These are phyloP conservation scores for Perkinsus marinus DNA, from an alignment of 169 alveolate genomes.

Conservation along the genomic window DNA sequence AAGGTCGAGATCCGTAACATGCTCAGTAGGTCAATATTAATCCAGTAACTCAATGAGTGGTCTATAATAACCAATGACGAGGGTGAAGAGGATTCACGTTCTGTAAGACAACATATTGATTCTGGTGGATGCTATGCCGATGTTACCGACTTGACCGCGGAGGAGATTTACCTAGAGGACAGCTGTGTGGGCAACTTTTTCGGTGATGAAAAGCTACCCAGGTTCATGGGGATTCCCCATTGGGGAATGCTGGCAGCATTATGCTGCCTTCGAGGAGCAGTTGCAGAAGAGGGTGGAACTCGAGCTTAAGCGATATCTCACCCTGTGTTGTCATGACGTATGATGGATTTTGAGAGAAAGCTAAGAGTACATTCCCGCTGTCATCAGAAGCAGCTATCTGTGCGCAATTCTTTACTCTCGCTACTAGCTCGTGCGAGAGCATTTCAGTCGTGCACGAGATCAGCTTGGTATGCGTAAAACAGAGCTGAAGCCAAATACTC, in stretches of 20 bases:
- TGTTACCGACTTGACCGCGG: not conserved
- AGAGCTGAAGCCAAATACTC: too few species aligned
- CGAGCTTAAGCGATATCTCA: not conserved
- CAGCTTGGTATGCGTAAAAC: too few species aligned
- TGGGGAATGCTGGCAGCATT: too few species aligned
- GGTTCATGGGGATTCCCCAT: not conserved
- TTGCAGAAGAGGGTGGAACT: not conserved
- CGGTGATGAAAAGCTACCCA: not conserved
- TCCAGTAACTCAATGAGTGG: not conserved
- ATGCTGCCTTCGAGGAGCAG: not conserved
- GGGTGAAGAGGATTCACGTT: not conserved
- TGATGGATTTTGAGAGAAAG: not conserved
- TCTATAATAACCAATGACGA: too few species aligned
- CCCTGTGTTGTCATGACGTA: not conserved
- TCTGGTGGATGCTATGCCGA: not conserved
- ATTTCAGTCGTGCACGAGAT: not conserved
- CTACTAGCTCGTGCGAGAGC: not conserved
- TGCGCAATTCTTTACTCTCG: not conserved
- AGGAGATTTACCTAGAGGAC: not conserved
- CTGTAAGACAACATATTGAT: too few species aligned
- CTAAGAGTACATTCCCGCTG: too few species aligned
- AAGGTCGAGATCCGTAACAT: not conserved
- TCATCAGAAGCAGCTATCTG: too few species aligned
- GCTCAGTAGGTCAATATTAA: not conserved
- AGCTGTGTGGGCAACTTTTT: not conserved